phyloP scores from a whole-genome alignment of 768 basidiomycete species.

The Calocybe cyanea region DNA sequence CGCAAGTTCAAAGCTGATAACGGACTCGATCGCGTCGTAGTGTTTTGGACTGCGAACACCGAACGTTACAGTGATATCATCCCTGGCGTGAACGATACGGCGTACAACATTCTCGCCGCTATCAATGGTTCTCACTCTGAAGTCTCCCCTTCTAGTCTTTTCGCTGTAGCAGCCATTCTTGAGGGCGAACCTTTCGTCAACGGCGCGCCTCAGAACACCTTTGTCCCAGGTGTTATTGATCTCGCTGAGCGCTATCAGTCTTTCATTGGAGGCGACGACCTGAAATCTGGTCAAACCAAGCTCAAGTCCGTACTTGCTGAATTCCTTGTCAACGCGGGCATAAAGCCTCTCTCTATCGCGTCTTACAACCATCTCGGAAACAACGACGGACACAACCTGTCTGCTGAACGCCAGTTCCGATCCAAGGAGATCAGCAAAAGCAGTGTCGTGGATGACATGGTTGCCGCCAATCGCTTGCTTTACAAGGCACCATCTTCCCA shows the following conservation, averaged over 20 bases:
- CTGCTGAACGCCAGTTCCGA: slow-evolving; percentile 89
- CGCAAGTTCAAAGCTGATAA: slow-evolving; percentile 86
- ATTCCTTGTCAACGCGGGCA: slow-evolving; percentile 98
- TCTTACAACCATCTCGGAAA: slow-evolving; percentile 99
- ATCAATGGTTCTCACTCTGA: slow-evolving; percentile 86
- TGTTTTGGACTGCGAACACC: slow-evolving; percentile 99
- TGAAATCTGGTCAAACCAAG: slow-evolving; percentile 97
- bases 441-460: slow-evolving; percentile 98
- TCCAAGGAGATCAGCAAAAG: slow-evolving; percentile 99
- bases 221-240: slow-evolving; percentile 91
- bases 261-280: slow-evolving; percentile 97
- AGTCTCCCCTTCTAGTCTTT: slow-evolving; percentile 94
- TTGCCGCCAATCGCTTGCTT: slow-evolving; percentile 81
- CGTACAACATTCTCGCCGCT: slow-evolving; percentile 76
- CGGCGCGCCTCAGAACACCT: slow-evolving; percentile 98
- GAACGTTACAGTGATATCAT: slow-evolving; percentile 97
- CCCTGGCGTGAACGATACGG: slow-evolving; percentile 92
- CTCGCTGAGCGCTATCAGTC: slow-evolving; percentile 86
- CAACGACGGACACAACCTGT: slow-evolving; percentile 93
- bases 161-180: slow-evolving; percentile 93
- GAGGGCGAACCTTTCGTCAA: slow-evolving; percentile 96
- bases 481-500: slow-evolving; percentile 70
- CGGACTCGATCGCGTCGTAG: slow-evolving; percentile 80
- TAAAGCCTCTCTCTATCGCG: slow-evolving; percentile 95
- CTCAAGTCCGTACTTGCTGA: slow-evolving; percentile 96